A percentile compares a stretch with the other conserved stretches of the same genome.
Evolutionary conservation across 257 asterid species (phyloP).

Genomic region (Eucommia ulmoides): DNA sequence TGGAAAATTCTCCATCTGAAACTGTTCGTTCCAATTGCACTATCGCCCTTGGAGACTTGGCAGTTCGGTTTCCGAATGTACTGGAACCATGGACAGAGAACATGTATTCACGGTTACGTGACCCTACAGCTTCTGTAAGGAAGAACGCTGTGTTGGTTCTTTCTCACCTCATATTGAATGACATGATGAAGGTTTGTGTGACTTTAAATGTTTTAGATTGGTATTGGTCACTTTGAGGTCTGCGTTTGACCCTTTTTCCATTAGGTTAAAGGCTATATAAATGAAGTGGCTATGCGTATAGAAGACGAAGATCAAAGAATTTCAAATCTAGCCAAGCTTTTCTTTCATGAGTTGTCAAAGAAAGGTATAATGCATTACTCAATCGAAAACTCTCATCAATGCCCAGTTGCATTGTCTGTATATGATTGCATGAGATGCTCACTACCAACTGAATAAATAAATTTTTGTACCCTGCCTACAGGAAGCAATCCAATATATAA

Average conservation of each 20-base stretch:
- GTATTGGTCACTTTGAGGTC: background rate
- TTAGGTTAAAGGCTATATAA: slow-evolving; percentile 88
- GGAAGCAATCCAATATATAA: slow-evolving; percentile 94
- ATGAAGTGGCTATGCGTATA: slow-evolving; percentile 81
- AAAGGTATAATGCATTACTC: slow-evolving; percentile 43
- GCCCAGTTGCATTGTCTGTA: no score
- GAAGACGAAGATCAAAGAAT: slow-evolving; percentile 92
- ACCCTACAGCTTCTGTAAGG: slow-evolving; percentile 66
- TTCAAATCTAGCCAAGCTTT: slow-evolving; percentile 73
- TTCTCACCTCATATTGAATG: slow-evolving; percentile 91
- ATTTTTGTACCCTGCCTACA: slow-evolving; percentile 23
- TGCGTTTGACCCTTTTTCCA: slow-evolving; percentile 11
- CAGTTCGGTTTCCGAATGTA: slow-evolving; percentile 90
- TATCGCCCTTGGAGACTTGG: slow-evolving; percentile 92
- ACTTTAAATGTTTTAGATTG: slow-evolving; percentile 8
- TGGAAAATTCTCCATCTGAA: slow-evolving; percentile 89
- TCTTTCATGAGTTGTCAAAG: slow-evolving; percentile 86
- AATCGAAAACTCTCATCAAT: no score
- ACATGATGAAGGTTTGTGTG: slow-evolving; percentile 91
- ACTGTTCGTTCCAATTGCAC: slow-evolving; percentile 94
- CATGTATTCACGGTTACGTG: slow-evolving; percentile 86
- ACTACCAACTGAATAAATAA: no score
- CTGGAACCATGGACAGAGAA: slow-evolving; percentile 99
- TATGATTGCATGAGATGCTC: no score
- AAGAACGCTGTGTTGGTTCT: slow-evolving; percentile 94